Evolutionary conservation across 768 basidiomycete genomes (phyloP), one percentile per base, ranked within the genome.

Genomic region (Neoboletus magnificus): DNA sequence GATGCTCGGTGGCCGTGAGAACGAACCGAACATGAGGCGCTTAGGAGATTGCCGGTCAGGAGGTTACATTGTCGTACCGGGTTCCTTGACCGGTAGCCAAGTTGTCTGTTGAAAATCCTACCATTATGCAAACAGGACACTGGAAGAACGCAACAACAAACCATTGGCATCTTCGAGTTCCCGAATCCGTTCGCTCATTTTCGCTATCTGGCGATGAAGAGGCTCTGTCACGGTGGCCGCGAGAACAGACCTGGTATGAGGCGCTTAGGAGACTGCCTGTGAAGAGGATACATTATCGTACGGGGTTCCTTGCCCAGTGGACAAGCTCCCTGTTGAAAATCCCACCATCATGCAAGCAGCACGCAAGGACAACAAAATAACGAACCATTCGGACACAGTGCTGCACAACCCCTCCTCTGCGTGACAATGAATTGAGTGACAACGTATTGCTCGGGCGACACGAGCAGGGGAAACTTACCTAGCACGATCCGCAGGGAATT

Each of bases 271-370:
- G 29, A 50, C 41, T 40, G 51, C 52, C 52, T 36, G 41, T 25
- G 54, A 52, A 23, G 50, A 22, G 48, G 37, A 10, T 1, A 50
- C 22, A 41, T 32, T 52, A 55, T 61, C 67, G 11, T 66, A 83
- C 86, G 88, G 79, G 52, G 86, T 87, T 56, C 86, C 86, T 70
- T 89, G 85, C 12, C 87, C 87, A n/a, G 87, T 89, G 0, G 87
- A 81, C n/a, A 89, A 74, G 62, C 84, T 87, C 22, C 86, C 85
- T 87, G 56, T 58, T 50, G 41, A 7, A 42, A 6, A 41, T 8
- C 29, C 37, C 46, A 7, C 33, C 45, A 50, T 48, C 12, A 55
- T 35, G 53, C 36, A 39, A 54, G 32, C 25, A 43, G 7, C 20
- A 44, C 22, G 23, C 25, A 6, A 12, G 29, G 30, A 43, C 22